phyloP scores from a whole-genome alignment of 2,329 filamentous ascomycete genomes.

The Monosporascus sp. region DNA sequence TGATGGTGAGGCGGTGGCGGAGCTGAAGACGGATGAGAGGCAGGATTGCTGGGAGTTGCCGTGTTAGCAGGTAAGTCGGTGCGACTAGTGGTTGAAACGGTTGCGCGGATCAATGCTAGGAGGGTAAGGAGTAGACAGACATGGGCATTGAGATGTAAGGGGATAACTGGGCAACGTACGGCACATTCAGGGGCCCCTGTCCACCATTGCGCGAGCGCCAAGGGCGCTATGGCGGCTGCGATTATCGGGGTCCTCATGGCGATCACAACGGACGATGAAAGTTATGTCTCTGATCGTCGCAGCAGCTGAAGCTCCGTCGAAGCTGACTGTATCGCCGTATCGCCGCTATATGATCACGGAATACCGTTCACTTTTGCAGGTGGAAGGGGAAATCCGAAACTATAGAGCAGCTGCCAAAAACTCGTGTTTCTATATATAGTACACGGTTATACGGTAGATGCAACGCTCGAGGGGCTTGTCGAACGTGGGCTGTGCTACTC shows the following conservation, averaged over 20 bases:
- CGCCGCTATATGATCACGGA: too few relatives aligned
- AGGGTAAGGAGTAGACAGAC: neutral
- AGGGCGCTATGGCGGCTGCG: conserved; percentile 19
- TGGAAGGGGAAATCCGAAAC: too few relatives aligned
- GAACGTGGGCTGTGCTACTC: too few relatives aligned
- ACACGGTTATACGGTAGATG: too few relatives aligned
- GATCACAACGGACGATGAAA: neutral
- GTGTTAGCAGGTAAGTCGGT: conserved; percentile 5
- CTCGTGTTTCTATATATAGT: too few relatives aligned
- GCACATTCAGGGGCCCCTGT: conserved; percentile 35
- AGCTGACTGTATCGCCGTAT: too few relatives aligned
- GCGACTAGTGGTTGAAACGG: neutral
- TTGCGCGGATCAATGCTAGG: neutral
- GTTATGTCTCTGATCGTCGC: too few relatives aligned
- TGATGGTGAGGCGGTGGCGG: conserved; percentile 10
- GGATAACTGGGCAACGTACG: conserved; percentile 24
- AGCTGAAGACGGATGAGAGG: conserved; percentile 32
- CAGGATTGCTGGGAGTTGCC: conserved; percentile 31
- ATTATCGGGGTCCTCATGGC: conserved; percentile 29
- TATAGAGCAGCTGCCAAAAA: too few relatives aligned
- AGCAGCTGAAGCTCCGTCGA: too few relatives aligned
- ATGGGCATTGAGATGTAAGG: neutral
- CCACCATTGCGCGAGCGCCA: conserved; percentile 32
- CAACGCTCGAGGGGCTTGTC: too few relatives aligned
- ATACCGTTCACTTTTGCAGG: too few relatives aligned